Percentiles rank a stretch among this genome's conserved stretches.
These are phyloP conservation scores for Choiromyces venosus DNA, from an alignment of 495 filamentous ascomycete genomes.

Conservation along the genomic window DNA sequence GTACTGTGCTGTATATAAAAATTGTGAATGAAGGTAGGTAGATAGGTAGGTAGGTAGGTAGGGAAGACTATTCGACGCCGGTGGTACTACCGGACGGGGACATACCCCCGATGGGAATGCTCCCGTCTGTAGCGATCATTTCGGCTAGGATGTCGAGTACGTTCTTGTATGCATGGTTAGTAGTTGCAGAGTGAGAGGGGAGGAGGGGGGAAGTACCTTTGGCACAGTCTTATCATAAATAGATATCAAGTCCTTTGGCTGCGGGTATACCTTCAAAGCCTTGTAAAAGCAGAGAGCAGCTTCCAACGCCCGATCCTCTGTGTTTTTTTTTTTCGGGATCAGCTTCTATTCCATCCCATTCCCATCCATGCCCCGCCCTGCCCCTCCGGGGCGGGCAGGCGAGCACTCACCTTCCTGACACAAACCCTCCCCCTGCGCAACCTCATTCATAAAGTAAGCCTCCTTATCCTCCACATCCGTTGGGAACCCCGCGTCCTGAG, in stretches of 20 bases:
- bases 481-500: conserved; percentile 87
- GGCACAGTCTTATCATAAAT: conserved; percentile 98
- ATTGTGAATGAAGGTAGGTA: conserved; percentile 29
- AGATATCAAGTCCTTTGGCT: conserved; percentile 80
- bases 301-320: conserved; percentile 64
- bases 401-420: conserved; percentile 56
- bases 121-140: conserved; percentile 88
- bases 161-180: conserved; percentile 52
- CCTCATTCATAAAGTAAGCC: conserved; percentile 89
- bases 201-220: conserved; percentile 54
- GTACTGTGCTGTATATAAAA: too few species aligned
- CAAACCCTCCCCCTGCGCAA: conserved; percentile 75
- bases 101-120: conserved; percentile 56
- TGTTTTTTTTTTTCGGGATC: neutral
- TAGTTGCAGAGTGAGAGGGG: neutral
- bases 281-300: conserved; percentile 94
- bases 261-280: conserved; percentile 95
- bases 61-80: conserved; percentile 35
- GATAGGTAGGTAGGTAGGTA: conserved; percentile 13
- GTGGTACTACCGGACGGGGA: conserved; percentile 18
- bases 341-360: neutral
- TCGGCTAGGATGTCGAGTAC: conserved; percentile 91
- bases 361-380: neutral
- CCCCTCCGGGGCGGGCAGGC: neutral
- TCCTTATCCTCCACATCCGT: conserved; percentile 85